Base-by-base conservation (phyloP, 2,329 filamentous ascomycete species). In the Purpureocillium takamizusanense region DNA sequence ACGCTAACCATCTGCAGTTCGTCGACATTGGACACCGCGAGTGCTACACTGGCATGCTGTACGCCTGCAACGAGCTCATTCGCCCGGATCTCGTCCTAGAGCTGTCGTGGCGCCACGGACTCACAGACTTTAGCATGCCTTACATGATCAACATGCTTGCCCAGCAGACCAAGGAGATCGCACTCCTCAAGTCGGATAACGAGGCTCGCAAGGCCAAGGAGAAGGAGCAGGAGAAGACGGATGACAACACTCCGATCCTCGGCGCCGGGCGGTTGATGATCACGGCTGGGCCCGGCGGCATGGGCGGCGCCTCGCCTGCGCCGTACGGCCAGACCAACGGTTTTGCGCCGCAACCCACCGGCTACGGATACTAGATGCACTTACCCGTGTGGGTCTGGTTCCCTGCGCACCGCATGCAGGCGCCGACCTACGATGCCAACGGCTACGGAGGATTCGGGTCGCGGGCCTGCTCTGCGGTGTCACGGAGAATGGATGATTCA, bases 11-110 rank as follows among this genome's bases (percentile, higher is more conserved):
- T 72, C 56, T 67, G 44, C 18, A 97, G 90, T 98, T 98, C 53
- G 92, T 98, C 55, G 92, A 98, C 58, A 95, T 98, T 65, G 92
- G 94, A 53, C 95, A 90, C 72, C 88, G 90, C 46, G 92, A 98
- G 63, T 98, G 92, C 75, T 98, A 95, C 60, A 92, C 95, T n/a
- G 94, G 89, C 57, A 98, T 98, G 89, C 76, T 98, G 35, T 98
- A 98, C 59, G 83, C 94, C 37, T 98, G 92, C 74, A 95, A 98
- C 65, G 92, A 97, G 42, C 83, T 98, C 45, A 89, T 98, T 51
- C 86, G 87, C 14, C 83, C 94, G 4, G 88, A 97, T 56, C 72
- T 94, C 37, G 83, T 98, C 42, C 78, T 98, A 62, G 92, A 98
- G 69, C 77, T 98, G 41, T 97, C 92, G 42, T 98, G 92, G 92